Evolutionary conservation across 331 rosid species (phyloP), one percentile per base, ranked within the genome.

Genomic region (Telfairia occidentalis): DNA sequence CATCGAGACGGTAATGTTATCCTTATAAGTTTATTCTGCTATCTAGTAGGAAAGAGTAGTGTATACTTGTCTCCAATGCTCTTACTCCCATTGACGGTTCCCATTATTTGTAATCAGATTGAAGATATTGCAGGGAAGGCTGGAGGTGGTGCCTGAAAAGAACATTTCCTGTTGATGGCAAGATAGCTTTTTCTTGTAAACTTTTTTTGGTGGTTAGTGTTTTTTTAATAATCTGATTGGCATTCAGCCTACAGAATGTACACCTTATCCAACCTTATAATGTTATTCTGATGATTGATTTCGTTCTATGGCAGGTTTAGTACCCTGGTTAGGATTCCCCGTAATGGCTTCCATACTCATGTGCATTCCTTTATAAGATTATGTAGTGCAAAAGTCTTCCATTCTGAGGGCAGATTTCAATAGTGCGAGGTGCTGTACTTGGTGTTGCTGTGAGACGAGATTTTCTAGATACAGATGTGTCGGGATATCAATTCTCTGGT

Each of bases 41-140:
- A 5, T 46, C 19, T 28, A 8, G 52, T 15, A 29, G 28, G 55
- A 45, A 1, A 16, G 7, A 13, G 21, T 50, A 23, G 48, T 29
- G 18, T 80, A 15, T 28, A 26, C 71, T 73, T 64, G 61, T 69
- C 43, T 74, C 15, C 19, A 19, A 10, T 82, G 72, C 79, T 81
- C 77, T 78, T 81, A 5, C 83, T 80, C 83, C 34, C 40, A 53
- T 12, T 40, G 26, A 42, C 77, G 40, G 40, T 38, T 59, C 28
- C 35, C 75, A 72, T 58, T 78, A 40, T 63, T 80, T 38, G 71
- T 53, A 58, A 82, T 73, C 79, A 82, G 90, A 79, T 85, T 75
- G 89, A 82, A 9, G 92, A 87, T 50, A 77, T 88, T 64, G 84
- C 89, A 5, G 90, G 96, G 52, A 82, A 84, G 49, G 84, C 89